phyloP scores from a whole-genome alignment of 2,329 filamentous ascomycete species.

The Calonectria naviculata region DNA sequence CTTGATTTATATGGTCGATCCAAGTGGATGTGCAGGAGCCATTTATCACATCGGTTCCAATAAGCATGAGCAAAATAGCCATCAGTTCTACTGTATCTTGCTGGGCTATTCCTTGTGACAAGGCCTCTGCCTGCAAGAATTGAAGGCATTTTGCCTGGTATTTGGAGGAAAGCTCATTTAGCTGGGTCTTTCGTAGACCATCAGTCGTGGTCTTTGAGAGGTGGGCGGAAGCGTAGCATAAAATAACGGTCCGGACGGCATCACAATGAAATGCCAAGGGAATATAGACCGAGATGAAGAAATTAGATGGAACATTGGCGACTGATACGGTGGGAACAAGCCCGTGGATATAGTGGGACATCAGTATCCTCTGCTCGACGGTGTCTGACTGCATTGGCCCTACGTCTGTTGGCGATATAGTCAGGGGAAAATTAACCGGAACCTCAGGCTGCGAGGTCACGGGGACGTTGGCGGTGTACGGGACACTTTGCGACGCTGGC shows the following conservation, averaged over 20 bases:
- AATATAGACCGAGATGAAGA: slow-evolving; percentile 14
- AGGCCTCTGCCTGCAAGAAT: neutral
- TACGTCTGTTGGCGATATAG: neutral
- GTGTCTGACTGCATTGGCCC: neutral
- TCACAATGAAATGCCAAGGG: slow-evolving; percentile 22
- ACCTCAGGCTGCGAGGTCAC: neutral
- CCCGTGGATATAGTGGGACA: slow-evolving; percentile 19
- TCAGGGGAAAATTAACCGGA: neutral
- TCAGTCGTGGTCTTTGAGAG: neutral
- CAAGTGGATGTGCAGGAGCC: slow-evolving; percentile 6
- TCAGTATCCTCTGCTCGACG: slow-evolving; percentile 1
- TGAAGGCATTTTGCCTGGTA: neutral
- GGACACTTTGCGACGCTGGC: neutral
- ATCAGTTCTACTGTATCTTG: neutral
- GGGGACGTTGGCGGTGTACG: neutral
- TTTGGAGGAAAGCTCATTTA: neutral
- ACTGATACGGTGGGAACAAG: slow-evolving; percentile 8
- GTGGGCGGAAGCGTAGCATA: slow-evolving; percentile 16
- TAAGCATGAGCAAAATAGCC: slow-evolving; percentile 12
- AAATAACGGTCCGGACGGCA: neutral
- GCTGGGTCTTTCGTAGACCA: neutral
- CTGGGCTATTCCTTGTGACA: neutral
- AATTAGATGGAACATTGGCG: neutral
- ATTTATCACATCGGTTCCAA: slow-evolving; percentile 15
- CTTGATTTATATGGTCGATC: slow-evolving; percentile 14